A percentile compares a stretch with the other conserved stretches of the same genome.
Conservation (phyloP, 2,329 filamentous ascomycete genomes). For the Knufia fluminis region DNA sequence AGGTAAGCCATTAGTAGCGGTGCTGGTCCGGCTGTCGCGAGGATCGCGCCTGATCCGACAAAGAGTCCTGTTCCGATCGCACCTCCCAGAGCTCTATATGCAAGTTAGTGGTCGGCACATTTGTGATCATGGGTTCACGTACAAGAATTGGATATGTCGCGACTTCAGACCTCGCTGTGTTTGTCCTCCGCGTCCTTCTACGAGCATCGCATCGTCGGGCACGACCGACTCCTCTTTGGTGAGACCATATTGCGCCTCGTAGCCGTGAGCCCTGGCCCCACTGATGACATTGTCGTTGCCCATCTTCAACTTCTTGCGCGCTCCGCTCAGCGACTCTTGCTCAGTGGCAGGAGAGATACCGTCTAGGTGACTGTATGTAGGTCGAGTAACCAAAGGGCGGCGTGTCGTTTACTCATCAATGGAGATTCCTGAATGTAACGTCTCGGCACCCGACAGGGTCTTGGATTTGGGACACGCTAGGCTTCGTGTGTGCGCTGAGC, state of each 20-base stretch:
- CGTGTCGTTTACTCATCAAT: no score
- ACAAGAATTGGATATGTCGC: conserved; percentile 45
- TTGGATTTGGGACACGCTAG: no score
- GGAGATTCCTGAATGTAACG: no score
- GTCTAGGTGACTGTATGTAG: neutral
- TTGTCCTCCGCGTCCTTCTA: neutral
- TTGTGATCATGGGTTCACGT: neutral
- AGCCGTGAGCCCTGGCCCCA: neutral
- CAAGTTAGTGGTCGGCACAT: conserved; percentile 8
- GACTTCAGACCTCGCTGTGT: conserved; percentile 34
- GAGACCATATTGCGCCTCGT: conserved; percentile 1
- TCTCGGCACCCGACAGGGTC: no score
- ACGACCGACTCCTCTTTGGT: neutral
- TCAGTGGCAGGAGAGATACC: neutral
- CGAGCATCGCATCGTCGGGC: conserved; percentile 4
- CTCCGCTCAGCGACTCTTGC: neutral
- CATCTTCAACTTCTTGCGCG: neutral
- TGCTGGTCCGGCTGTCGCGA: conserved; percentile 38
- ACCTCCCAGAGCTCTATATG: conserved; percentile 46
- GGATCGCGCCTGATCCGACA: conserved; percentile 34
- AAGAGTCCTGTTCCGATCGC: conserved; percentile 50
- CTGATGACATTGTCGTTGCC: neutral
- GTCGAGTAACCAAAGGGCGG: no score
- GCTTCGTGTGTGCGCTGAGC: no score
- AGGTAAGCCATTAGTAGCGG: conserved; percentile 12